Conservation (phyloP, 1,284 basidiomycete genomes). For the Takashimella tepidaria region DNA sequence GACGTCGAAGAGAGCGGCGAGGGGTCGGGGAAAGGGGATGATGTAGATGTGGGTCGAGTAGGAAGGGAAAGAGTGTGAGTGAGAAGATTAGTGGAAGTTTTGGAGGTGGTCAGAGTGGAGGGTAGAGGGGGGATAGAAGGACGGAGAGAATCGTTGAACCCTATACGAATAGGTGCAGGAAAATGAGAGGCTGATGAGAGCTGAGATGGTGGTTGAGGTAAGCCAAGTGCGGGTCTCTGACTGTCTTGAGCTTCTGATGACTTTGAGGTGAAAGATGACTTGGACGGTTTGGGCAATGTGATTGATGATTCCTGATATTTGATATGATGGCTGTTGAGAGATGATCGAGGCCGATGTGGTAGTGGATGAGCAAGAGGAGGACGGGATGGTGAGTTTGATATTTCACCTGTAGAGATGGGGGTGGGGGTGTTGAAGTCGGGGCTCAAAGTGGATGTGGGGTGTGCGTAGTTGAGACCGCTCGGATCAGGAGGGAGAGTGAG, state of each 20-base stretch:
- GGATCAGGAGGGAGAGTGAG: background rate
- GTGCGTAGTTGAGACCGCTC: background rate
- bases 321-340: too few relatives aligned
- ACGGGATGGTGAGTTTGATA: background rate
- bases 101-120: conserved; percentile 2
- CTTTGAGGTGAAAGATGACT: too few relatives aligned
- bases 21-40: conserved; percentile 9
- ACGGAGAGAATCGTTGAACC: background rate
- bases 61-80: background rate
- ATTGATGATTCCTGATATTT: too few relatives aligned
- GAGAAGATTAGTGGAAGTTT: background rate
- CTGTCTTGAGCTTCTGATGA: too few relatives aligned
- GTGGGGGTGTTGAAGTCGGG: background rate
- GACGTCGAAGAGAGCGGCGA: conserved; percentile 7
- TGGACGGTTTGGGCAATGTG: too few relatives aligned
- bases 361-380: background rate
- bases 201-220: too few relatives aligned
- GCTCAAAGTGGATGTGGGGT: background rate
- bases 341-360: background rate
- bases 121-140: background rate
- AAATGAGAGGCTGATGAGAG: background rate
- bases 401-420: background rate
- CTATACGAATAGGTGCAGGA: background rate
- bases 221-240: too few relatives aligned
- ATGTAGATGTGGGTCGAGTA: background rate